These are phyloP conservation scores for Leucocoprinus sp. DNA, from an alignment of 768 basidiomycete species.

Conservation along the genomic window DNA sequence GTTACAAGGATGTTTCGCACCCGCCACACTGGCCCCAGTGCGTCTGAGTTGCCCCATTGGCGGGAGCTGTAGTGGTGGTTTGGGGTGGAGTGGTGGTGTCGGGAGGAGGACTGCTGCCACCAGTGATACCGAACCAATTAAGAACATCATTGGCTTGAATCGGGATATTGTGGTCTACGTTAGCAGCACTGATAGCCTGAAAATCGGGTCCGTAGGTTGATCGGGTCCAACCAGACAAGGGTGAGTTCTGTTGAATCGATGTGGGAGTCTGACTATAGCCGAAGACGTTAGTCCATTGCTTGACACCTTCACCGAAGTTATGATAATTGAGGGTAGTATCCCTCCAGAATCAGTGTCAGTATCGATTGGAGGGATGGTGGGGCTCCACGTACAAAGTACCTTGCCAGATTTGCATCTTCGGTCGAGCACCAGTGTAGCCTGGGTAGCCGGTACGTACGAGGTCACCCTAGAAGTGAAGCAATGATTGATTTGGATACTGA, in stretches of 20 bases:
- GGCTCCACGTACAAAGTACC: conserved; percentile 30
- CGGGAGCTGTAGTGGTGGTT: conserved; percentile 14
- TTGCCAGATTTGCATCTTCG: conserved; percentile 48
- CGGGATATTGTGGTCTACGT: conserved; percentile 46
- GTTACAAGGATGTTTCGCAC: conserved; percentile 12
- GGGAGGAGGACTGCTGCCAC: conserved; percentile 12
- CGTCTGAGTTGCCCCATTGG: conserved; percentile 15
- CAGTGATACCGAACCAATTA: conserved; percentile 38
- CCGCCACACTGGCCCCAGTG: conserved; percentile 27
- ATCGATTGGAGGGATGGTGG: background rate
- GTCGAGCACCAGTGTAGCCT: conserved; percentile 41
- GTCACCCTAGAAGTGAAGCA: conserved; percentile 26
- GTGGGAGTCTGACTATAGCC: conserved; percentile 33
- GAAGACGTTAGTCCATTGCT: conserved; percentile 51
- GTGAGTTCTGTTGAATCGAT: conserved; percentile 31
- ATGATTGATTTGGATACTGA: background rate
- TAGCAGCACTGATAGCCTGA: conserved; percentile 39
- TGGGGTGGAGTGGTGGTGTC: conserved; percentile 11
- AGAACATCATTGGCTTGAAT: conserved; percentile 38
- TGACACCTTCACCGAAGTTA: conserved; percentile 44
- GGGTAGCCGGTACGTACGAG: conserved; percentile 39
- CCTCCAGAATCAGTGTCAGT: conserved; percentile 16
- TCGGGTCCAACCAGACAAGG: conserved; percentile 37
- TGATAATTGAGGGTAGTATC: conserved; percentile 42
- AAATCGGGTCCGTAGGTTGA: conserved; percentile 41